Conservation (phyloP, 257 asterid species). For the Solanum sejunctum region DNA sequence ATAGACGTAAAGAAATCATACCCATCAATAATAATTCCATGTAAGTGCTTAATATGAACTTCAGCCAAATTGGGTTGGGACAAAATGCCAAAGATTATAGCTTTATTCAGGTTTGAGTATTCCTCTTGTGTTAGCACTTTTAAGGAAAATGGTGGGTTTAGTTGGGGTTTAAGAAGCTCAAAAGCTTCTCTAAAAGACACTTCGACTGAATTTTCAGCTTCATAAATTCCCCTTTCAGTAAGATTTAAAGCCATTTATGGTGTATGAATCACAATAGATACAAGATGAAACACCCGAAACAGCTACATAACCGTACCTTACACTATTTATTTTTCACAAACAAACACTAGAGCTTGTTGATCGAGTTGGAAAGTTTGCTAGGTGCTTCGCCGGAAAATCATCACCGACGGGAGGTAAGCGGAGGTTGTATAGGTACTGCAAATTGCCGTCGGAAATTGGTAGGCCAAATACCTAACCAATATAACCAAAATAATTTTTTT, state of each 20-base stretch:
- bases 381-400: neutral
- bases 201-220: constrained; percentile 53
- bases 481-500: no score
- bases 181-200: constrained; percentile 46
- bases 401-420: neutral
- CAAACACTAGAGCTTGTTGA: neutral
- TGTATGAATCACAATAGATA: neutral
- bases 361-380: neutral
- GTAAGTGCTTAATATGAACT: constrained; percentile 63
- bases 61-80: constrained; percentile 35
- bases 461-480: no score
- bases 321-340: neutral
- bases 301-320: neutral
- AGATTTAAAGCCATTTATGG: constrained; percentile 24
- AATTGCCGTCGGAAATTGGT: neutral
- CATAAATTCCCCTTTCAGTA: constrained; percentile 16
- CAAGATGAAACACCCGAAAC: neutral
- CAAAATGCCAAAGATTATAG: constrained; percentile 53
- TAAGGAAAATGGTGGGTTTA: constrained; percentile 64
- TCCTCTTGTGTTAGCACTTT: constrained; percentile 41
- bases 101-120: constrained; percentile 48
- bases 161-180: constrained; percentile 29
- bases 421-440: neutral
- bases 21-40: constrained; percentile 56
- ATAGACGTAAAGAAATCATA: constrained; percentile 45